Conservation (phyloP, 306 rosid genomes). For the Purshia tridentata region DNA sequence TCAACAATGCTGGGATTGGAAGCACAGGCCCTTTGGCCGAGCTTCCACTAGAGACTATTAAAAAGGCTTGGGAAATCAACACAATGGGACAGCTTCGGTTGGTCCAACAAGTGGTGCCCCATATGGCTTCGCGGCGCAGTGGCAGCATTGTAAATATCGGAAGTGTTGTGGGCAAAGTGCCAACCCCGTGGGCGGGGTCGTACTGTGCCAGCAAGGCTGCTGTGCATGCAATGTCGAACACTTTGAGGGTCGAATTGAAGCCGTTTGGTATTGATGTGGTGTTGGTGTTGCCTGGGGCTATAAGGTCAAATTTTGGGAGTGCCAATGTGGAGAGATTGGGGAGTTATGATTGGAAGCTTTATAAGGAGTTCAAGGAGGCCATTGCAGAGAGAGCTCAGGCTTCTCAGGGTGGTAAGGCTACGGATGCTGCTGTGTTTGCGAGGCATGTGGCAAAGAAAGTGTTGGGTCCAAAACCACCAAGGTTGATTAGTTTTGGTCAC, state of each 20-base stretch:
- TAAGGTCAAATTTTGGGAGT: constrained; percentile 65
- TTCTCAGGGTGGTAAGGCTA: constrained; percentile 67
- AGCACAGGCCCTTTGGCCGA: constrained; percentile 75
- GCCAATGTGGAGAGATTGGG: constrained; percentile 45
- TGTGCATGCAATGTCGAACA: constrained; percentile 62
- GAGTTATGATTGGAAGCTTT: constrained; percentile 59
- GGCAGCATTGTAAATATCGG: constrained; percentile 74
- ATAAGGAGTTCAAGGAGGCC: constrained; percentile 51
- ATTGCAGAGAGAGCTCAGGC: constrained; percentile 69
- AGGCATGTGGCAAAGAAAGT: constrained; percentile 58
- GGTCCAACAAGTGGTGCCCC: constrained; percentile 77
- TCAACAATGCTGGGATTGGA: constrained; percentile 80
- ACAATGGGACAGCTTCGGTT: constrained; percentile 64
- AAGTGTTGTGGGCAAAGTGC: constrained; percentile 57
- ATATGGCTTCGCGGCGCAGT: constrained; percentile 56
- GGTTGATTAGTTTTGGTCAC: constrained; percentile 66
- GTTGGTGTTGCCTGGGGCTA: constrained; percentile 68
- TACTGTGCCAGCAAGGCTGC: constrained; percentile 73
- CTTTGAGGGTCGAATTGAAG: constrained; percentile 57
- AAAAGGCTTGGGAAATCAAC: constrained; percentile 74
- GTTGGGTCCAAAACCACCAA: constrained; percentile 55
- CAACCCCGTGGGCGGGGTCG: constrained; percentile 91
- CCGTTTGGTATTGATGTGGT: constrained; percentile 77
- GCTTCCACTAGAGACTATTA: constrained; percentile 52
- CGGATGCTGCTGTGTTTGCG: constrained; percentile 62